phyloP scores from a whole-genome alignment of 345 rosid species.

The Viola odorata region DNA sequence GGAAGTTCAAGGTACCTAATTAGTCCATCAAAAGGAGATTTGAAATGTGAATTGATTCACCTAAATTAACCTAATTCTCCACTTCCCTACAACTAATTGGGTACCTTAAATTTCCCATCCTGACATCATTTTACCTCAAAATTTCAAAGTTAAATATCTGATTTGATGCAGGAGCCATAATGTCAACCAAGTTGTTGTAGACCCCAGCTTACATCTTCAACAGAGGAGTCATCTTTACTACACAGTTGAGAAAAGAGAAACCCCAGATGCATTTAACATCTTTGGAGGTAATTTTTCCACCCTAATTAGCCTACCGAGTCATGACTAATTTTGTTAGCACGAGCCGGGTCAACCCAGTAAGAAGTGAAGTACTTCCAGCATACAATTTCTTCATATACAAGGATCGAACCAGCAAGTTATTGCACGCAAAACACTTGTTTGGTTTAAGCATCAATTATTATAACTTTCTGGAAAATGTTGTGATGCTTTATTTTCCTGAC shows the following conservation, averaged over 20 bases:
- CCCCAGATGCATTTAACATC: constrained; percentile 31
- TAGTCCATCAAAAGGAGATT: not conserved
- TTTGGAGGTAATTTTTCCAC: constrained; percentile 23
- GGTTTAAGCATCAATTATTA: too few relatives aligned
- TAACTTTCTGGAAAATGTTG: not conserved
- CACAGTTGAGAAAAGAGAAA: constrained; percentile 27
- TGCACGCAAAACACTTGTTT: too few relatives aligned
- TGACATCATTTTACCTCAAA: not conserved
- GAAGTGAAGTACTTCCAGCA: not conserved
- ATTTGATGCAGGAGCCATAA: constrained; percentile 18
- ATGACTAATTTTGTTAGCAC: too few relatives aligned
- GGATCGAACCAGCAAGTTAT: too few relatives aligned
- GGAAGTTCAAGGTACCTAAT: not conserved
- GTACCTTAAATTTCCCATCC: not conserved
- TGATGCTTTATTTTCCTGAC: not conserved
- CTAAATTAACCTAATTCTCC: too few relatives aligned
- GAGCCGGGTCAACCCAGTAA: not conserved
- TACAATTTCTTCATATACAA: not conserved
- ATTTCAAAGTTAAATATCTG: not conserved
- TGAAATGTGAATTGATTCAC: too few relatives aligned
- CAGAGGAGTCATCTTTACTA: constrained; percentile 26
- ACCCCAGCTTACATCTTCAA: constrained; percentile 29
- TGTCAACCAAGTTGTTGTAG: constrained; percentile 27
- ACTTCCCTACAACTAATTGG: not conserved
- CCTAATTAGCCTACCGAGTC: too few relatives aligned